phyloP scores from a whole-genome alignment of 140 eudicot genomes.

The Flaveria floridana region DNA sequence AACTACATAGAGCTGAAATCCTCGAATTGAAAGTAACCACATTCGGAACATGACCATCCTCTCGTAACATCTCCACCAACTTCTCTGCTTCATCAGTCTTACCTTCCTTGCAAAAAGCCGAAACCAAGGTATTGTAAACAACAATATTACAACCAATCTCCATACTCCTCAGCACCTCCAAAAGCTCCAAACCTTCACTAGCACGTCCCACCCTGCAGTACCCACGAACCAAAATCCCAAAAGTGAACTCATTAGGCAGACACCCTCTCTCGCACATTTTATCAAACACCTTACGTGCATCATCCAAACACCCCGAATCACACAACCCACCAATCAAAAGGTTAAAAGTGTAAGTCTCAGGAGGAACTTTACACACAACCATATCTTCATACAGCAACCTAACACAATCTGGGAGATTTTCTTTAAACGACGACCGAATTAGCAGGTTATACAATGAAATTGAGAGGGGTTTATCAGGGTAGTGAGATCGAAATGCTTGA shows the following conservation, averaged over 20 bases:
- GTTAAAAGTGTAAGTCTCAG: conserved; percentile 67
- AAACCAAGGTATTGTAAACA: conserved; percentile 71
- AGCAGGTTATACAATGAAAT: conserved; percentile 60
- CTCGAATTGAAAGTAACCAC: conserved; percentile 86
- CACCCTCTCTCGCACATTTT: conserved; percentile 81
- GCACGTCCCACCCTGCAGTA: conserved; percentile 57
- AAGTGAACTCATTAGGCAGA: conserved; percentile 68
- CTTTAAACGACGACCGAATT: conserved; percentile 39
- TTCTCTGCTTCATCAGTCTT: conserved; percentile 71
- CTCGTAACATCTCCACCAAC: conserved; percentile 74
- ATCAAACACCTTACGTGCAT: conserved; percentile 78
- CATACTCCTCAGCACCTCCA: conserved; percentile 53
- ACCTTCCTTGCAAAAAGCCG: conserved; percentile 67
- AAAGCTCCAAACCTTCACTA: conserved; percentile 52
- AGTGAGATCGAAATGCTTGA: conserved; percentile 47
- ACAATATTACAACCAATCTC: conserved; percentile 52
- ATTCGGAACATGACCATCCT: conserved; percentile 60
- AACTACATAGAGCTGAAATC: conserved; percentile 69
- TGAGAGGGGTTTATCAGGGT: conserved; percentile 44
- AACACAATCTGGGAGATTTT: conserved; percentile 35
- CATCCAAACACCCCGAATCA: conserved; percentile 65
- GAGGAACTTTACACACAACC: conserved; percentile 54
- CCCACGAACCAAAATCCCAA: conserved; percentile 79
- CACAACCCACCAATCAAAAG: conserved; percentile 66
- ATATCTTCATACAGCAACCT: conserved; percentile 63